These are phyloP conservation scores for Yamadazyma sp. DNA, from an alignment of 805 yeast species.

Conservation along the genomic window DNA sequence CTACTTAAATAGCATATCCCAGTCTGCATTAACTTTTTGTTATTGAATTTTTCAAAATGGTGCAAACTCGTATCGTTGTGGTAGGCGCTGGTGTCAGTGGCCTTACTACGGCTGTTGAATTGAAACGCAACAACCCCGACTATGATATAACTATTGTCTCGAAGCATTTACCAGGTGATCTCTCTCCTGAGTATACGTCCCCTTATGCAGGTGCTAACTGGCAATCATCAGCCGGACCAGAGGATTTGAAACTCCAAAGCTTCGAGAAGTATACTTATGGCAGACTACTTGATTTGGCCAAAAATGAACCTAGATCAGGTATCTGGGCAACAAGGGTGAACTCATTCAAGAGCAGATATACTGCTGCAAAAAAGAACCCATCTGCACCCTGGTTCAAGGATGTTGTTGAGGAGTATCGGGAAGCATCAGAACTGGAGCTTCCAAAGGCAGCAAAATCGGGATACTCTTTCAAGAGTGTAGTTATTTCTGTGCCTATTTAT, in stretches of 20 bases:
- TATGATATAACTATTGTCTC: conserved; percentile 33
- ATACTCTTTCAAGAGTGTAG: conserved; percentile 50
- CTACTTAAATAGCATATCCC: too few relatives aligned
- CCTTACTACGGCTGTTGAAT: conserved; percentile 34
- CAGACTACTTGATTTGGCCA: conserved; percentile 46
- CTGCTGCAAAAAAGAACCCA: not conserved
- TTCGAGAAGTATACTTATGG: conserved; percentile 51
- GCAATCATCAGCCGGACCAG: conserved; percentile 53
- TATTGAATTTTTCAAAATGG: too few relatives aligned
- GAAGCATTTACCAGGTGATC: conserved; percentile 55
- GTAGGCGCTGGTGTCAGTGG: conserved; percentile 42
- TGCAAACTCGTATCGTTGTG: conserved; percentile 20
- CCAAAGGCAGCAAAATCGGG: conserved; percentile 47
- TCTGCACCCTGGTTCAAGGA: conserved; percentile 47
- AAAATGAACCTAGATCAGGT: conserved; percentile 51
- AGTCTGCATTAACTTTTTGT: too few relatives aligned
- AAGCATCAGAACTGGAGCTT: conserved; percentile 34
- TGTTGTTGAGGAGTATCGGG: conserved; percentile 40
- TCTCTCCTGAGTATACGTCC: conserved; percentile 51
- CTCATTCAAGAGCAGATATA: conserved; percentile 5
- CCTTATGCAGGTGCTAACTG: conserved; percentile 77
- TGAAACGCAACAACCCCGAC: conserved; percentile 22
- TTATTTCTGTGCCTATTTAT: conserved; percentile 59
- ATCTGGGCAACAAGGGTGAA: conserved; percentile 25
- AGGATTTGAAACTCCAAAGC: conserved; percentile 38